phyloP scores from a whole-genome alignment of 164 flowering plant genomes.

The Berberis vulgaris region DNA sequence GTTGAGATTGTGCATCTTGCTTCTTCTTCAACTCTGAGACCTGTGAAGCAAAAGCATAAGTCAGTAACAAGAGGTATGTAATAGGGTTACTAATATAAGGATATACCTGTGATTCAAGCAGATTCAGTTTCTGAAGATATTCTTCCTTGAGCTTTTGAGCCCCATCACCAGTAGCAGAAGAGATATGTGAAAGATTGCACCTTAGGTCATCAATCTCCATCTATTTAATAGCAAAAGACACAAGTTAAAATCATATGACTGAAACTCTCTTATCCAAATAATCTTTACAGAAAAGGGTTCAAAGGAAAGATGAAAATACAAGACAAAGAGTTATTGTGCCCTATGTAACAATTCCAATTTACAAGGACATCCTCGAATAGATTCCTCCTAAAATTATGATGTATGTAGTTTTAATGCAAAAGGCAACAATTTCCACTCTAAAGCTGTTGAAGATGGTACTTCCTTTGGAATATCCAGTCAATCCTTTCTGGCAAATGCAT shows the following conservation, averaged over 20 bases:
- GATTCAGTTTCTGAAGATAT: conserved; percentile 84
- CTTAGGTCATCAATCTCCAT: conserved; percentile 11
- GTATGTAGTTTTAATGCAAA: too few species aligned
- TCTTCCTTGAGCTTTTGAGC: conserved; percentile 82
- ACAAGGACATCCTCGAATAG: too few species aligned
- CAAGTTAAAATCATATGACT: neutral
- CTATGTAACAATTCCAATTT: too few species aligned
- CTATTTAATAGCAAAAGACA: conserved; percentile 29
- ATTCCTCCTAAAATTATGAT: too few species aligned
- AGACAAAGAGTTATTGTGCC: neutral
- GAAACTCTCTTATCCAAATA: neutral
- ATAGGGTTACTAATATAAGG: neutral
- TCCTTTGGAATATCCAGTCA: too few species aligned
- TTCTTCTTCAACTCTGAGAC: conserved; percentile 1
- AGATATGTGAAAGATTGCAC: neutral
- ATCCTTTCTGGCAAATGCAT: too few species aligned
- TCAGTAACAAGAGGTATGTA: neutral
- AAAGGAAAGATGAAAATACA: neutral
- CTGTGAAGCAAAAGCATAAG: neutral
- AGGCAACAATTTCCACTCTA: too few species aligned
- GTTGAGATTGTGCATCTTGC: conserved; percentile 6
- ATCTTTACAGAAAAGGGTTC: neutral
- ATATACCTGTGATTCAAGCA: conserved; percentile 79
- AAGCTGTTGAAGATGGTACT: too few species aligned
- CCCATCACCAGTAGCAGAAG: conserved; percentile 58